Evolutionary conservation across 1,284 basidiomycete species (phyloP).

Genomic region (Ceratobasidium theobromae): DNA sequence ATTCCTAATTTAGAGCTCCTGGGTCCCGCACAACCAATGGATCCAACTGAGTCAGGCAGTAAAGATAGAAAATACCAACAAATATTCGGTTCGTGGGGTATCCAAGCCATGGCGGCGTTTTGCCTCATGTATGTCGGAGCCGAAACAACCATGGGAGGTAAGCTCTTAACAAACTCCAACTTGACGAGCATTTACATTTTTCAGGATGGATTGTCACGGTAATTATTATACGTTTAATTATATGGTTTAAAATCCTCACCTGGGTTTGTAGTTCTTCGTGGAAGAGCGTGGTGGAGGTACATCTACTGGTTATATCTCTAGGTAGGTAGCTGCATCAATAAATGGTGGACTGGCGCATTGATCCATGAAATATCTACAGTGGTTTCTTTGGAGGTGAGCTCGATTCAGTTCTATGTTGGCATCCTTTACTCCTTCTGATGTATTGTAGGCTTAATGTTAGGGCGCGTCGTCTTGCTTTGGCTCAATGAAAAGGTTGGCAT

Average conservation of each 20-base stretch:
- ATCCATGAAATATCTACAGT: not conserved
- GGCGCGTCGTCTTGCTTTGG: conserved; percentile 58
- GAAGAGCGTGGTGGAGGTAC: conserved; percentile 51
- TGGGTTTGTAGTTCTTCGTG: conserved; percentile 44
- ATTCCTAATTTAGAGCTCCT: not conserved
- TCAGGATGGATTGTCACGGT: conserved; percentile 55
- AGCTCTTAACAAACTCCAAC: not conserved
- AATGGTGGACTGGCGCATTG: too few relatives aligned
- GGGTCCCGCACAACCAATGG: not conserved
- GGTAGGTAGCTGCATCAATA: not conserved
- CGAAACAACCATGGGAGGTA: conserved; percentile 50
- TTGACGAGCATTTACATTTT: not conserved
- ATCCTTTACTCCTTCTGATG: not conserved
- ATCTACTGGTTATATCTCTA: conserved; percentile 54
- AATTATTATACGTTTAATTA: conserved; percentile 38
- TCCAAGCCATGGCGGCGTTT: conserved; percentile 51
- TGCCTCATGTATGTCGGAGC: conserved; percentile 52
- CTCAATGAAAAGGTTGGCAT: conserved; percentile 61
- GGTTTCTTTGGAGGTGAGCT: conserved; percentile 51
- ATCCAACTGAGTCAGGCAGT: conserved; percentile 1
- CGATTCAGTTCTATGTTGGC: not conserved
- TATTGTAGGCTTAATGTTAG: conserved; percentile 54
- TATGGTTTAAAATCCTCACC: not conserved
- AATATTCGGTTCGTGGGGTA: conserved; percentile 31
- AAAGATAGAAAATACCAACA: conserved; percentile 30